Evolutionary conservation across 2,329 filamentous ascomycete genomes (phyloP), one percentile per base, ranked within the genome.

Genomic region (Xylariaceae sp.): DNA sequence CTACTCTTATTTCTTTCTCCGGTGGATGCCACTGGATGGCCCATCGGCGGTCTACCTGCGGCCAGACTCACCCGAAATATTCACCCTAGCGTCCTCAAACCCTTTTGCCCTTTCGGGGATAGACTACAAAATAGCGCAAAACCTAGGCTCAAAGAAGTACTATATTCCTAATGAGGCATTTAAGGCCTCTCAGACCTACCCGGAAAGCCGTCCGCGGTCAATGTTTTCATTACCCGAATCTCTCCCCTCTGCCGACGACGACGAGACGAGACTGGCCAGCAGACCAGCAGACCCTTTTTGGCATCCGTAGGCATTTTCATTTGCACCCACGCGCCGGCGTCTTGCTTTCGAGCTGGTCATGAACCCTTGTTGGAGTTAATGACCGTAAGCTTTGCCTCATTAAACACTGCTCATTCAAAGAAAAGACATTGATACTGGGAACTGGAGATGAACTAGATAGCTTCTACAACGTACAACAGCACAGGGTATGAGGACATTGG

Each of bases 161-260:
- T 57, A 65, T 9, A 64, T 54, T 64, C 67, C 62, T 50, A 64
- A 66, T 62, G 48, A 49, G 67, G 67, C 44, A 68, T 57, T 67
- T 69, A 67, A 62, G 62, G 44, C 55, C 54, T 57, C 48, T 45
- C 42, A 44, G 50, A 52, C 55, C 45, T 60, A 57, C 61, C 62
- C 65, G 56, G 62, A 53, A 57, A 56, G 53, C 60, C 46, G 56
- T 50, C 62, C 65, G 60, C 57, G 66, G 65, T 64, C 64, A 64
- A 59, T 62, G 12, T 10, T 37, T 37, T 37, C 45, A 3, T 14
- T 40, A 16, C 19, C 20, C 40, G 42, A 52, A 50, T 53, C 46
- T 63, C 55, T 63, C 50, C 52, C 47, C 51, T 58, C 40, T 52
- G 50, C 48, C 54, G 50, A 40, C 52, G 54, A 47, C 48, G 32